These are phyloP conservation scores for Hortaea sp. DNA, from an alignment of 2,329 filamentous ascomycete genomes.

Conservation along the genomic window DNA sequence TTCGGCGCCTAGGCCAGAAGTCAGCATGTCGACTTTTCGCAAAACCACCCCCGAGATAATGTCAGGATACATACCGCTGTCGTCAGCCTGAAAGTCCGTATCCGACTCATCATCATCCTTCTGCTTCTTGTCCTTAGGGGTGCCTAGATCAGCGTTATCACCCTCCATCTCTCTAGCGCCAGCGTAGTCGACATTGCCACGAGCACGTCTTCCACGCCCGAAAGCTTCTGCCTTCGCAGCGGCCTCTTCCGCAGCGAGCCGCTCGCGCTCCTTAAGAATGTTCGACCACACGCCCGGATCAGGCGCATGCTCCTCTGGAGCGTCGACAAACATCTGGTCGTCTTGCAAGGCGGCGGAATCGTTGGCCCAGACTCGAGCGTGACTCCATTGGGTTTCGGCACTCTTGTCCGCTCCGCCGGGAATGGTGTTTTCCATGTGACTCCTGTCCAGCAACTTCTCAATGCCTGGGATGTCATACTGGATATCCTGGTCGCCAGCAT, in stretches of 20 bases:
- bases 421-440: conserved; percentile 63
- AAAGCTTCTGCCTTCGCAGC: conserved; percentile 62
- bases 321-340: conserved; percentile 19
- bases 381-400: conserved; percentile 73
- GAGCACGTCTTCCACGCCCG: conserved; percentile 72
- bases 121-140: conserved; percentile 26
- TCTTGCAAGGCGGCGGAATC: conserved; percentile 57
- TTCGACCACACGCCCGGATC: conserved; percentile 76
- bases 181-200: conserved; percentile 46
- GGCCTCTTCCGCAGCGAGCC: conserved; percentile 62
- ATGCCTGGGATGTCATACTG: conserved; percentile 71
- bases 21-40: conserved; percentile 3
- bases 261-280: conserved; percentile 75
- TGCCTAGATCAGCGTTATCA: conserved; percentile 9
- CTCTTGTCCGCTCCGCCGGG: conserved; percentile 53
- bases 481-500: conserved; percentile 63
- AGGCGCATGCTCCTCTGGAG: conserved; percentile 32
- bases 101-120: conserved; percentile 33
- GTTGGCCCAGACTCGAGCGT: conserved; percentile 87
- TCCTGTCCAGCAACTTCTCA: conserved; percentile 85
- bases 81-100: conserved; percentile 40
- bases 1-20: conserved; percentile 10
- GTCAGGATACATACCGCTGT: conserved; percentile 26
- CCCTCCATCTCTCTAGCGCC: conserved; percentile 18
- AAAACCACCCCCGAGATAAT: too few relatives aligned